A percentile compares a stretch with the other conserved stretches of the same genome.
These are phyloP conservation scores for Phyllosticta citrichinensis DNA, from an alignment of 2,329 filamentous ascomycete genomes.

Conservation along the genomic window DNA sequence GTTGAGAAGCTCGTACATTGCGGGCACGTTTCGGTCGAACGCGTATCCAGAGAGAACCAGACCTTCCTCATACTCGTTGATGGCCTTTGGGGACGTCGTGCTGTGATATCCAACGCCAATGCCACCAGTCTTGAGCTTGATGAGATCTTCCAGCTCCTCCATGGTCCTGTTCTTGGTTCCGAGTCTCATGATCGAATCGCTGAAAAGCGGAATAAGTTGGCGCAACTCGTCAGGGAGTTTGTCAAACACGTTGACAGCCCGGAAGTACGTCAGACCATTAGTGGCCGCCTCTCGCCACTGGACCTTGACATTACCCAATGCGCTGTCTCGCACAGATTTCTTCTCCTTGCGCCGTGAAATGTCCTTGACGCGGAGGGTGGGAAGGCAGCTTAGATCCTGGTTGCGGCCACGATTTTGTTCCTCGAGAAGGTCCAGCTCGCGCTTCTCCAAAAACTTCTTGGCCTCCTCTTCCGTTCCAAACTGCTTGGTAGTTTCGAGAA, in stretches of 20 bases:
- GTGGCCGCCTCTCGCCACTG: slow-evolving; percentile 91
- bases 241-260: slow-evolving; percentile 71
- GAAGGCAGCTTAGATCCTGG: slow-evolving; percentile 77
- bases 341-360: slow-evolving; percentile 72
- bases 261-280: slow-evolving; percentile 93
- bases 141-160: slow-evolving; percentile 90
- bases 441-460: slow-evolving; percentile 59
- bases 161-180: slow-evolving; percentile 81
- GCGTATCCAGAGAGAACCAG: slow-evolving; percentile 78
- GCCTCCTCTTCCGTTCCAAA: slow-evolving; percentile 65
- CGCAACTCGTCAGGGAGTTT: slow-evolving; percentile 77
- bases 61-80: slow-evolving; percentile 65
- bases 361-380: slow-evolving; percentile 78
- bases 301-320: slow-evolving; percentile 54
- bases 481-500: slow-evolving; percentile 56
- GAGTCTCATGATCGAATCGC: slow-evolving; percentile 83
- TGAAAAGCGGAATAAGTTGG: slow-evolving; percentile 78
- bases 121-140: slow-evolving; percentile 92
- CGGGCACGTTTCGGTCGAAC: slow-evolving; percentile 77
- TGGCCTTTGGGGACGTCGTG: slow-evolving; percentile 65
- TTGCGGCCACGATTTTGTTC: slow-evolving; percentile 78
- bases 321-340: slow-evolving; percentile 53
- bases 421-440: slow-evolving; percentile 68
- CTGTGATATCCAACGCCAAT: slow-evolving; percentile 76
- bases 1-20: slow-evolving; percentile 79